Evolutionary conservation across 148 eudicot genomes (phyloP), one percentile per base, ranked within the genome.

Genomic region (Spergularia marina): DNA sequence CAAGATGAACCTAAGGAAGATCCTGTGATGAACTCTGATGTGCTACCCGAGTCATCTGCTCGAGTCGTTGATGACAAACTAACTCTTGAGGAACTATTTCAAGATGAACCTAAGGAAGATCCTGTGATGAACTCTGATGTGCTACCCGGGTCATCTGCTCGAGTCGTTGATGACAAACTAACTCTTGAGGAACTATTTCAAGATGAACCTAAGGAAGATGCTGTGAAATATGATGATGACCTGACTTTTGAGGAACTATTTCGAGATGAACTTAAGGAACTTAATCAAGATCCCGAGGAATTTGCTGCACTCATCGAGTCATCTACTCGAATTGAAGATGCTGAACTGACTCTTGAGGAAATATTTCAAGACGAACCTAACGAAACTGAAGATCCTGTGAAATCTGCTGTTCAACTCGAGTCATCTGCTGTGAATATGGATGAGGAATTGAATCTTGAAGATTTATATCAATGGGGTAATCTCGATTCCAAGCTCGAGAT

Each of bases 291-390:
- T 34, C 78, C 56, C 23, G 68, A 1, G 23, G 21, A 74, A 49
- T 13, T 16, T 53, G 16, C 40, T 62, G 18, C 21, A 14, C 40
- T 73, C 4, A 2, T 9, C 13, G 68, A 36, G 36, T 58, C 41
- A 5, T 41, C 65, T 58, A 36, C 52, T 6, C 21, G 15, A 16
- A 63, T 51, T 49, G 53, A 13, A 5, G 58, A 0, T 23, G 54
- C 13, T n/a, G 23, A 36, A 40, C 71, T 54, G 78, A 66, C 41
- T 59, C 13, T 36, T 30, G 72, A 55, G 54, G 72, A 5, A 21
- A 66, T 23, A 18, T 23, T 15, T 57, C 36, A 30, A 30, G 36
- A 30, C 23, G 74, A 13, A 23, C 39, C 64, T 56, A 56, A 67
- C 41, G 44, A 9, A 30, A 30, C 2, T 3, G 36, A 30, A 23